These are phyloP conservation scores for Amorphotheca resinae DNA, from an alignment of 495 filamentous ascomycete species.

Conservation along the genomic window DNA sequence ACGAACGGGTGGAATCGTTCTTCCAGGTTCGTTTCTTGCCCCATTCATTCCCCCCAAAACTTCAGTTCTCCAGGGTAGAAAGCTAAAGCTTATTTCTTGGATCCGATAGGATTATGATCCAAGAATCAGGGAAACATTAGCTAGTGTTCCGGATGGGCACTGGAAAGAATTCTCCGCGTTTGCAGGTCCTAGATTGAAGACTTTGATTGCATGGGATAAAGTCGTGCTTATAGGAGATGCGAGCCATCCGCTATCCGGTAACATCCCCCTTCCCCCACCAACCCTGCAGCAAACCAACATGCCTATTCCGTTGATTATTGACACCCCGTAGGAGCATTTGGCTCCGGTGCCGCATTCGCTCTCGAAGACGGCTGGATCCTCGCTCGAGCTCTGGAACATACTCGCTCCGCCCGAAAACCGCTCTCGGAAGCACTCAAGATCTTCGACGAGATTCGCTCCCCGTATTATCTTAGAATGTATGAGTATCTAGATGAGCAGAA, in stretches of 20 bases:
- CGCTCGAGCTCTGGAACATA: slow-evolving; percentile 28
- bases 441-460: slow-evolving; percentile 31
- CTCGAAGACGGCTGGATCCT: slow-evolving; percentile 39
- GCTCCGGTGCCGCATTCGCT: slow-evolving; percentile 38
- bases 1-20: slow-evolving; percentile 29
- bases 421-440: slow-evolving; percentile 26
- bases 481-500: slow-evolving; percentile 22
- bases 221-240: slow-evolving; percentile 37
- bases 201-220: slow-evolving; percentile 31
- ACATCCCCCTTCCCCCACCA: slow-evolving; percentile 1
- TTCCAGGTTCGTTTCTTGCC: slow-evolving; percentile 21
- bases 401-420: slow-evolving; percentile 7
- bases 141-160: slow-evolving; percentile 24
- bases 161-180: slow-evolving; percentile 35
- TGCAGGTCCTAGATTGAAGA: slow-evolving; percentile 27
- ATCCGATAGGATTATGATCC: slow-evolving; percentile 26
- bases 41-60: not conserved
- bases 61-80: no score
- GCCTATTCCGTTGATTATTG: not conserved
- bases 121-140: slow-evolving; percentile 25
- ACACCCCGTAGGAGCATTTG: slow-evolving; percentile 17
- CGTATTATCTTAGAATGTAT: slow-evolving; percentile 31
- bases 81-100: no score
- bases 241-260: slow-evolving; percentile 35
- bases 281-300: not conserved